A percentile compares a stretch with the other conserved stretches of the same genome.
These are phyloP conservation scores for Kuraishia capsulata DNA, from an alignment of 805 yeast genomes.

Conservation along the genomic window DNA sequence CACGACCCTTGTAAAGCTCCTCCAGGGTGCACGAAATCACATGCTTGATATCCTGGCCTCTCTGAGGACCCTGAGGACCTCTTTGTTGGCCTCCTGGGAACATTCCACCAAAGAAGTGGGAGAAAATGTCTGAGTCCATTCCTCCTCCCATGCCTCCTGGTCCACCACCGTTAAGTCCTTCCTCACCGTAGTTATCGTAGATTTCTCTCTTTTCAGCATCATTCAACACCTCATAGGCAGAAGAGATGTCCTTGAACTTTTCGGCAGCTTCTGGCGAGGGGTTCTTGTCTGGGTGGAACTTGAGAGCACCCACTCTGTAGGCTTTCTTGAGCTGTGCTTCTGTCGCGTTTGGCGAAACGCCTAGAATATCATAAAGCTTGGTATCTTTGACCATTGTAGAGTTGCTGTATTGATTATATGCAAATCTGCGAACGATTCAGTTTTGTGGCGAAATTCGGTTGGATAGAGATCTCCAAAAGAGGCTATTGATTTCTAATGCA, in stretches of 20 bases:
- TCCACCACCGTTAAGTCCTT: slow-evolving; percentile 79
- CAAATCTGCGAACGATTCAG: no score
- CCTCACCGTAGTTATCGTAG: slow-evolving; percentile 88
- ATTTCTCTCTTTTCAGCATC: slow-evolving; percentile 83
- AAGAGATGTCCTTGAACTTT: slow-evolving; percentile 83
- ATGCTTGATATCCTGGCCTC: slow-evolving; percentile 89
- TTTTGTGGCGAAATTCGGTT: no score
- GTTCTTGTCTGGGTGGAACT: slow-evolving; percentile 78
- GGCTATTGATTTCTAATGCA: background rate
- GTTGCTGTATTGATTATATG: background rate
- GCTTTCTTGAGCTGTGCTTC: slow-evolving; percentile 74
- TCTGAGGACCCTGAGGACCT: slow-evolving; percentile 74
- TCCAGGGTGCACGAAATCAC: slow-evolving; percentile 78
- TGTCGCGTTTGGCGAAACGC: slow-evolving; percentile 60
- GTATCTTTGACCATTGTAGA: slow-evolving; percentile 69
- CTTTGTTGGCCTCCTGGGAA: slow-evolving; percentile 54
- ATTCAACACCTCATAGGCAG: slow-evolving; percentile 81
- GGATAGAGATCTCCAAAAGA: no score
- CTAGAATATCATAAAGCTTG: slow-evolving; percentile 64
- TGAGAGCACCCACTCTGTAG: slow-evolving; percentile 72
- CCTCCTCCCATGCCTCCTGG: slow-evolving; percentile 53
- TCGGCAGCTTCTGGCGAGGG: slow-evolving; percentile 89
- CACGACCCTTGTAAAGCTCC: slow-evolving; percentile 90
- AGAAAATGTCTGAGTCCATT: slow-evolving; percentile 43
- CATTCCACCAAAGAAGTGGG: slow-evolving; percentile 53